These are phyloP conservation scores for Cryptococcus sp. DNA, from an alignment of 1,284 basidiomycete species.

Conservation along the genomic window DNA sequence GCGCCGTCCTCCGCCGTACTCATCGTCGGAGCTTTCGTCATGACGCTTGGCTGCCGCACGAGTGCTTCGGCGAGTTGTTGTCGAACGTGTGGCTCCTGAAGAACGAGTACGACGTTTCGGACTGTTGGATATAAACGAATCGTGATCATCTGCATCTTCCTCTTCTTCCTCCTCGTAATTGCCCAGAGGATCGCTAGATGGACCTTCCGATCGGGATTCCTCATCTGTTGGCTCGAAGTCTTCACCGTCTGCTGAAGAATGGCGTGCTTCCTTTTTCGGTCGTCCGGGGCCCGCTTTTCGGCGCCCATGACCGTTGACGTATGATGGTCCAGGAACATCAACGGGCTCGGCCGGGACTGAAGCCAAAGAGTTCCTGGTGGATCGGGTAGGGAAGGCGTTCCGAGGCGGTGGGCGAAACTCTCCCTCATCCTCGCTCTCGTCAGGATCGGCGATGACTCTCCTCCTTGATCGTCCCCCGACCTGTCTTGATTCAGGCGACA, in stretches of 20 bases:
- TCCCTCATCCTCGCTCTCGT: conserved; percentile 40
- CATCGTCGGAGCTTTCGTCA: conserved; percentile 32
- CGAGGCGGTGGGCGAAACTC: conserved; percentile 19
- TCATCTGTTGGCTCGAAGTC: conserved; percentile 21
- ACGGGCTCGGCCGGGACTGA: background rate
- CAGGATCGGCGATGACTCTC: conserved; percentile 36
- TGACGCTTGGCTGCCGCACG: conserved; percentile 16
- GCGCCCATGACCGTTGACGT: conserved; percentile 11
- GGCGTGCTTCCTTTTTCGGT: conserved; percentile 1
- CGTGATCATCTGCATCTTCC: conserved; percentile 13
- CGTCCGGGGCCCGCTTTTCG: background rate
- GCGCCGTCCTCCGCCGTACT: conserved; percentile 29
- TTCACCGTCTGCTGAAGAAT: conserved; percentile 18
- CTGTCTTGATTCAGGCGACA: conserved; percentile 4
- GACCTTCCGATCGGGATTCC: conserved; percentile 4
- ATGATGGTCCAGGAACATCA: conserved; percentile 8
- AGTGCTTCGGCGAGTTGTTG: conserved; percentile 21
- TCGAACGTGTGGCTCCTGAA: conserved; percentile 4
- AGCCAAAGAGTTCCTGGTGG: conserved; percentile 14
- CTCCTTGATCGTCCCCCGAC: conserved; percentile 34
- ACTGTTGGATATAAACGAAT: conserved; percentile 5
- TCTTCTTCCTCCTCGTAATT: conserved; percentile 22
- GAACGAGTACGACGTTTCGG: conserved; percentile 7
- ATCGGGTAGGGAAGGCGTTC: conserved; percentile 27
- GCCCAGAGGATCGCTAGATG: conserved; percentile 16